Evolutionary conservation across 2,329 filamentous ascomycete species (phyloP).

Genomic region (Sporothrix luriei): DNA sequence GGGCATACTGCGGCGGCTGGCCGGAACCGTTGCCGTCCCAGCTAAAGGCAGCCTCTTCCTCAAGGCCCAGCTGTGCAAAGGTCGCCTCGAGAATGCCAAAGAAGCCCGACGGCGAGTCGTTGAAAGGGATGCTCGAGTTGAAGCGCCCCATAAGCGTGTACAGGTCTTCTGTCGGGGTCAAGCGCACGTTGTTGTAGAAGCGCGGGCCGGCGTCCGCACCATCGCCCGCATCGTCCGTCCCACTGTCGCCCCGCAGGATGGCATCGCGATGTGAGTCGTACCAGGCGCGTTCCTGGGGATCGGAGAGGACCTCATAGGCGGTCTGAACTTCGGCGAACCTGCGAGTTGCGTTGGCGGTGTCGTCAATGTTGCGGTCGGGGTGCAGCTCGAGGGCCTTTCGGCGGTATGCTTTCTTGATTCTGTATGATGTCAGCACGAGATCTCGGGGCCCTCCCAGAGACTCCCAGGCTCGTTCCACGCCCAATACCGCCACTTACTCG

Average conservation of each 20-base stretch:
- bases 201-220: constrained; percentile 45
- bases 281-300: constrained; percentile 94
- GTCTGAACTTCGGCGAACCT: constrained; percentile 90
- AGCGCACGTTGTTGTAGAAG: constrained; percentile 64
- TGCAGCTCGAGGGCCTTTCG: constrained; percentile 90
- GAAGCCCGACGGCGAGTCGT: constrained; percentile 79
- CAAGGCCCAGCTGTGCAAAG: constrained; percentile 77
- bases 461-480: no score
- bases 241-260: constrained; percentile 69
- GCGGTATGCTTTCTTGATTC: constrained; percentile 91
- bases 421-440: constrained; percentile 42
- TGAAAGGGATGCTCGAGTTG: constrained; percentile 74
- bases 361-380: constrained; percentile 88
- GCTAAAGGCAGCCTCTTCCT: constrained; percentile 75
- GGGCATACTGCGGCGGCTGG: constrained; percentile 65
- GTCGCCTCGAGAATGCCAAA: constrained; percentile 75
- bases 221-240: constrained; percentile 43
- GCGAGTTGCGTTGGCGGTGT: constrained; percentile 77
- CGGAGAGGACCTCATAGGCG: constrained; percentile 93
- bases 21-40: constrained; percentile 58
- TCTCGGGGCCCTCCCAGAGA: background rate
- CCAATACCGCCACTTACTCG: constrained; percentile 57
- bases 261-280: constrained; percentile 92
- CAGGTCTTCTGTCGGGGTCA: constrained; percentile 82
- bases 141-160: constrained; percentile 78